Base-by-base conservation (phyloP, 495 filamentous ascomycete species). In the Massariosphaeria phaeospora region DNA sequence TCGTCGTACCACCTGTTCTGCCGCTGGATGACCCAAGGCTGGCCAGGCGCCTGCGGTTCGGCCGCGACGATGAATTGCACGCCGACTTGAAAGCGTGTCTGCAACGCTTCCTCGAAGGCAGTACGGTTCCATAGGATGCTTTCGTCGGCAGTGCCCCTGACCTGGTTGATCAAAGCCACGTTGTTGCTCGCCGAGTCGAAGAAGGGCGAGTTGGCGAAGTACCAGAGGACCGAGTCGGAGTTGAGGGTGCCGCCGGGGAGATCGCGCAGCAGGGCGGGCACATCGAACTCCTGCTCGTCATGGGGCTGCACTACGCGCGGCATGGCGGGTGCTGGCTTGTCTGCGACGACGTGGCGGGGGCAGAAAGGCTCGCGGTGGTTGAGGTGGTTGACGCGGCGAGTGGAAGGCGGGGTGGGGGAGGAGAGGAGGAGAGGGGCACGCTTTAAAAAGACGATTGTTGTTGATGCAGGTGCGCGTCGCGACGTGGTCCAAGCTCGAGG, bases 141-240 rank as follows among this genome's bases (percentile, higher is more conserved):
- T 67, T 86, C 79, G 61, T 79, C 77, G 0, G 71, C 65, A 91
- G 89, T 73, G 78, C 83, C 54, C 77, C 77, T 13, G 5, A 25
- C 20, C 30, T 52, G 25, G 88, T 77, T 80, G 52, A 79, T 78
- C 35, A 96, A 67, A 4, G 84, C 78, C 52, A 81, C 82, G 68
- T 97, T 97, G 71, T 95, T 96, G 29, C 88, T 90, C 8, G 83
- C 89, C 21, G 72, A 74, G 64, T 98, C 93, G 69, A 87, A 97
- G 75, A 96, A 98, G 0, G 89, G 88, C 2, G 89, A 95, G 57
- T 85, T 72, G 42, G 82, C 79, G 67, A 98, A 96, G 70, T 98
- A 98, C 70, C 84, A 89, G 42, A 94, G 84, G 25, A 96, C 83
- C 21, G 38, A 38, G 11, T 56, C 44, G 5, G 39, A 13, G 29